phyloP scores from a whole-genome alignment of 1,284 basidiomycete species.

The Volvariella volvacea region DNA sequence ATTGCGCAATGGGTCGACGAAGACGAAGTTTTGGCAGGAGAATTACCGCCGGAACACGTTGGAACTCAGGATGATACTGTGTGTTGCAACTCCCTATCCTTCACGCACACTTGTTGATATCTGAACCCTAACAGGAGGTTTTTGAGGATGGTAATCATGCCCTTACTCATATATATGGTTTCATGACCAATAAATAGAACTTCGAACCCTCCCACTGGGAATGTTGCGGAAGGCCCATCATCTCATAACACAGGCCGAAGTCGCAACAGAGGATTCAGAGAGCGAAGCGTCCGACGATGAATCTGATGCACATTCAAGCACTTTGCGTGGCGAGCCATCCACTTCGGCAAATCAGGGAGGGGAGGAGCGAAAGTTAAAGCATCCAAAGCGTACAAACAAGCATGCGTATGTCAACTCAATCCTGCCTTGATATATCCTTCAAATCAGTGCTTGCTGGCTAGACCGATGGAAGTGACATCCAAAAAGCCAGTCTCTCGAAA shows the following conservation, averaged over 20 bases:
- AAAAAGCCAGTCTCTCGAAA: conserved; percentile 82
- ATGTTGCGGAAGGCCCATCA: conserved; percentile 61
- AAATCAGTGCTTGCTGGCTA: conserved; percentile 22
- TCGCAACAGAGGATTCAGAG: conserved; percentile 25
- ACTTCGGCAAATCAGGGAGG: no score
- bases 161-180: conserved; percentile 6
- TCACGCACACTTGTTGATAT: no score
- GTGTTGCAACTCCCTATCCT: no score
- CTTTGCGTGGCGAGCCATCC: no score
- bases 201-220: conserved; percentile 57
- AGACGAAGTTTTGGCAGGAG: conserved; percentile 36
- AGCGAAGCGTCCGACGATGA: conserved; percentile 23
- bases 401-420: conserved; percentile 71
- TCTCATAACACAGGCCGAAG: conserved; percentile 36
- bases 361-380: conserved; percentile 19
- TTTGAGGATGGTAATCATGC: conserved; percentile 12
- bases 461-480: conserved; percentile 80
- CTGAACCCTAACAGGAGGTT: conserved; percentile 12
- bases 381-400: conserved; percentile 70
- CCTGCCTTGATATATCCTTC: conserved; percentile 2
- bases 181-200: conserved; percentile 26
- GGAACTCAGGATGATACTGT: no score
- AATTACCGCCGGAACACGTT: no score
- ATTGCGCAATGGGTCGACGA: conserved; percentile 54
- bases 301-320: conserved; percentile 13